Evolutionary conservation across 1,284 basidiomycete genomes (phyloP), one percentile per base, ranked within the genome.

Genomic region (Tilletia setariae): DNA sequence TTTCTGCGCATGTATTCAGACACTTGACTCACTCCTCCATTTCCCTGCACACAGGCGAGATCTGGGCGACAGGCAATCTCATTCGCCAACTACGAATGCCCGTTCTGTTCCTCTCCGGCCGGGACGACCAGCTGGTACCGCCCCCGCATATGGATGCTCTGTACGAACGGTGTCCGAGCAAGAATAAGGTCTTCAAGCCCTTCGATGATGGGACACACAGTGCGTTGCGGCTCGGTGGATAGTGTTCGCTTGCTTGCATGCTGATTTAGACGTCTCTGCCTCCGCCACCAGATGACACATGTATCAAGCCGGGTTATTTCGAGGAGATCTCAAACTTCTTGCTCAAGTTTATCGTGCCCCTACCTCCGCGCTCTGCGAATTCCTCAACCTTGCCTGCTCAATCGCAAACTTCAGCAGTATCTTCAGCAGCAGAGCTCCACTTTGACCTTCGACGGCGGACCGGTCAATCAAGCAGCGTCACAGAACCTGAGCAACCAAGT

Each of bases 61-160:
- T 90, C 79, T 98, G 95, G 95, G 89, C 94, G 80, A 92, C 91
- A 0, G 86, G 85, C 0, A 86, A 87, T 8, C 88, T 90, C 72
- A 86, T 95, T 53, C 87, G 87, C 0, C 83, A 87, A 46, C 89
- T 96, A 40, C 85, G 84, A 1, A 91, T 88, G 2, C 93, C 93
- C 0, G 89, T 94, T n/a, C 86, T 98, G 28, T 90, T 97, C 86
- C 84, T 98, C 21, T 91, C 84, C 0, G 94, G 94, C 2, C 82
- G 85, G 62, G 84, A 84, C 65, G 95, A 98, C 79, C 90, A 93
- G 77, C 86, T 98, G 15, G 91, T 98, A 0, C 93, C 93, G 1
- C 88, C 87, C 11, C 84, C 87, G 66, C 93, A 97, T 76, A 97
- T 98, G 94, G 85, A 86, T 23, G 86, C 86, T 0, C 85, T 97